phyloP scores from a whole-genome alignment of 1,284 basidiomycete genomes.

The Ganoderma meredithae region DNA sequence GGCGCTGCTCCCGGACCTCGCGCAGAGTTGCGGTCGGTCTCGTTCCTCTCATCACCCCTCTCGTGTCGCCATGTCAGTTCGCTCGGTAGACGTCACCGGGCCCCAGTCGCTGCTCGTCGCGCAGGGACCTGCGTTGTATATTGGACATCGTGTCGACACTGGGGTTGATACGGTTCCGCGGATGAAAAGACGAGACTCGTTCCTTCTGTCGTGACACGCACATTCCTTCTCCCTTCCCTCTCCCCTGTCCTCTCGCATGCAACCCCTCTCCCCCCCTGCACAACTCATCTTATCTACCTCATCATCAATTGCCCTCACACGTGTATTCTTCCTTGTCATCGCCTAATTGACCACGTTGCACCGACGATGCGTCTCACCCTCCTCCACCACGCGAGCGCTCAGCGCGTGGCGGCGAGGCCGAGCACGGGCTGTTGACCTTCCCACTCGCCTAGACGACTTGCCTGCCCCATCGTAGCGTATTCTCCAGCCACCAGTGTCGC shows the following conservation, averaged over 20 bases:
- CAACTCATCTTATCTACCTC: slow-evolving; percentile 11
- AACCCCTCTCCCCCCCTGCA: slow-evolving; percentile 10
- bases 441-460: slow-evolving; percentile 34
- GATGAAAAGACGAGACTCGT: slow-evolving; percentile 26
- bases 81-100: slow-evolving; percentile 10
- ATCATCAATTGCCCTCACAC: slow-evolving; percentile 19
- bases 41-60: slow-evolving; percentile 4
- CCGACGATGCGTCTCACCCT: slow-evolving; percentile 14
- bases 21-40: slow-evolving; percentile 16
- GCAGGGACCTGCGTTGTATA: slow-evolving; percentile 18
- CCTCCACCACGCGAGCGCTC: background rate
- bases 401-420: slow-evolving; percentile 14
- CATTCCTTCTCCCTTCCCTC: slow-evolving; percentile 23
- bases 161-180: slow-evolving; percentile 24
- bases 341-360: slow-evolving; percentile 23
- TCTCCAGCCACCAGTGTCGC: slow-evolving; percentile 35
- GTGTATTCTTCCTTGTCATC: slow-evolving; percentile 19
- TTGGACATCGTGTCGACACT: slow-evolving; percentile 27
- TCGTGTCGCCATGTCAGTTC: slow-evolving; percentile 10
- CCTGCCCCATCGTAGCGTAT: slow-evolving; percentile 37
- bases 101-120: slow-evolving; percentile 24
- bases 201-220: slow-evolving; percentile 32
- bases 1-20: slow-evolving; percentile 16
- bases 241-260: slow-evolving; percentile 12
- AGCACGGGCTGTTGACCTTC: slow-evolving; percentile 35